Base-by-base conservation (phyloP, 768 basidiomycete species). In the Exsudoporus frostii region DNA sequence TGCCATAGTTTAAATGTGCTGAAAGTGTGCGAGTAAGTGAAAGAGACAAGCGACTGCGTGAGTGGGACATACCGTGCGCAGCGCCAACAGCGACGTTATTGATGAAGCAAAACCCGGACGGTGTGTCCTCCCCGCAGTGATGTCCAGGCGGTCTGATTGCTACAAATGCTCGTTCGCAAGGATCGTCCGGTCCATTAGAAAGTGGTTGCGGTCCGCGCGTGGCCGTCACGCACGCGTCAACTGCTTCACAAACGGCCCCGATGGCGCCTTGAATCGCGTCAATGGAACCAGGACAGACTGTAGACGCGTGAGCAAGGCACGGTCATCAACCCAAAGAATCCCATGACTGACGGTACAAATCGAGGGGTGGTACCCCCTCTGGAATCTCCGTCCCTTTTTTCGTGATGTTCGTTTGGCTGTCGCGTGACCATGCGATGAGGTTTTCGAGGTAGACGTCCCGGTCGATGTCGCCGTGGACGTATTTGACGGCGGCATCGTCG, bases 91-190 rank as follows among this genome's bases (percentile, higher is more conserved):
- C 86, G 0, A 97, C 89, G 63, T 98, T 99, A 59, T 98, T 98
- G 29, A 97, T 80, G 60, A 95, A 97, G 69, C 96, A 98, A 67
- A 98, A 98, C 0, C 96, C 96, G 10, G 84, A 86, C 0, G 96
- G 96, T 0, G 82, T 82, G 54, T 93, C 83, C 69, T 94, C 92
- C 2, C 90, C 90, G 63, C 94, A 96, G 61, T 98, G 94, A 74
- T 97, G 94, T 2, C 96, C 95, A 0, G 95, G 95, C 0, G 94
- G 95, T 45, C 95, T 74, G 19, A 97, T 79, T 0, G 84, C 86
- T 10, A 91, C 92, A 67, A 98, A 98, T 0, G 89, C 90, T 8
- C 72, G 61, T 73, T 53, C 71, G 48, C 36, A 69, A 40, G 34
- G 59, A 58, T 44, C 47, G 9, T 51, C 53, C 10, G 30, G 45